phyloP scores from a whole-genome alignment of 179 eudicot species.

The Pouteria campechiana region DNA sequence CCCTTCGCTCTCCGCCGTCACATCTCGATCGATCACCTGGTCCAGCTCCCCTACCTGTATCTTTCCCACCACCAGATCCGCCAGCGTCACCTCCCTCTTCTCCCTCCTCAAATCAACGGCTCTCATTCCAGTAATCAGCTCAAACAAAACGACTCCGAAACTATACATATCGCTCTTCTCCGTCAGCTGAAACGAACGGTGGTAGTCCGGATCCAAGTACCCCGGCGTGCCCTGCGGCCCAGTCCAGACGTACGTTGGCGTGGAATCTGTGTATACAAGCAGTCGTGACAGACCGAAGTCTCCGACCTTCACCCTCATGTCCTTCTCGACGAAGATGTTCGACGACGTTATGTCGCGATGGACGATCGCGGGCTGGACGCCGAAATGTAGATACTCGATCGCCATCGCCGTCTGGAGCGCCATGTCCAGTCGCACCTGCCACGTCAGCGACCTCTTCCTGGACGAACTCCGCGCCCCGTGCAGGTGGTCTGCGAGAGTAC shows the following conservation, averaged over 20 bases:
- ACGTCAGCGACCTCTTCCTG: slow-evolving; percentile 31
- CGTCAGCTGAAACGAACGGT: slow-evolving; percentile 58
- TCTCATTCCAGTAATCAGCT: slow-evolving; percentile 68
- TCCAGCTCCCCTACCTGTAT: slow-evolving; percentile 61
- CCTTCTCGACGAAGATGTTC: slow-evolving; percentile 70
- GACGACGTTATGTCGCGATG: slow-evolving; percentile 76
- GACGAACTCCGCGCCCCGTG: slow-evolving; percentile 28
- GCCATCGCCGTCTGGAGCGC: slow-evolving; percentile 71
- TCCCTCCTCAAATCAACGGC: slow-evolving; percentile 69
- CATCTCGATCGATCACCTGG: slow-evolving; percentile 24
- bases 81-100: slow-evolving; percentile 70
- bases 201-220: slow-evolving; percentile 89
- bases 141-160: slow-evolving; percentile 71
- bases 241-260: slow-evolving; percentile 52
- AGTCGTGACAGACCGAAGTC: slow-evolving; percentile 87
- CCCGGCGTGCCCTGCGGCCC: slow-evolving; percentile 99
- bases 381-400: slow-evolving; percentile 66
- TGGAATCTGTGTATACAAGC: slow-evolving; percentile 21
- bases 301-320: slow-evolving; percentile 77
- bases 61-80: slow-evolving; percentile 67
- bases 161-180: slow-evolving; percentile 94
- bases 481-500: slow-evolving; percentile 68
- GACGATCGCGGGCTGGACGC: slow-evolving; percentile 69
- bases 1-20: slow-evolving; percentile 20
- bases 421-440: slow-evolving; percentile 64